Evolutionary conservation across 805 yeast genomes (phyloP).

Genomic region (Kuraishia floccosa): DNA sequence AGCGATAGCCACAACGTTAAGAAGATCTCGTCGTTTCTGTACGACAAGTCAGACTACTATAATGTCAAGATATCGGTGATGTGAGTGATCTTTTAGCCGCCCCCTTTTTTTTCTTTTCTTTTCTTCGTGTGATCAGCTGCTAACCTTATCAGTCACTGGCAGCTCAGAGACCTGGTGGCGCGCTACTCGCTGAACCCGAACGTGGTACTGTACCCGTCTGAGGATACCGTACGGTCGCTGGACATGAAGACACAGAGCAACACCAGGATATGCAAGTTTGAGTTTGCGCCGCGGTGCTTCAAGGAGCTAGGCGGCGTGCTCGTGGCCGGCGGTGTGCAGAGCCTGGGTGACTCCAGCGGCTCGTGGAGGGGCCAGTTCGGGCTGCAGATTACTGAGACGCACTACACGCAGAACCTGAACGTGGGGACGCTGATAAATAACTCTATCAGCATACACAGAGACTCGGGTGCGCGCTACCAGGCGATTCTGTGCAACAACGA

Average conservation of each 20-base stretch:
- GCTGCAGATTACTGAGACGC: slow-evolving; percentile 38
- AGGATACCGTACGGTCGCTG: slow-evolving; percentile 36
- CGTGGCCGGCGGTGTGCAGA: slow-evolving; percentile 34
- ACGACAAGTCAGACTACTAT: slow-evolving; percentile 12
- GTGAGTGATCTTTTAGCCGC: slow-evolving; percentile 12
- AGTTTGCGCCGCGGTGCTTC: slow-evolving; percentile 64
- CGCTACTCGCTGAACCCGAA: slow-evolving; percentile 28
- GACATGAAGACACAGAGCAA: slow-evolving; percentile 19
- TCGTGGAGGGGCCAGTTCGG: slow-evolving; percentile 56
- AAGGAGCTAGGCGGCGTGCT: slow-evolving; percentile 39
- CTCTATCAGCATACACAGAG: slow-evolving; percentile 47
- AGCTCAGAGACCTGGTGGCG: slow-evolving; percentile 62
- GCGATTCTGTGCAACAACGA: slow-evolving; percentile 82
- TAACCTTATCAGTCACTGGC: slow-evolving; percentile 54
- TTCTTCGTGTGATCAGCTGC: slow-evolving; percentile 1
- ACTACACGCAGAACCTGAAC: slow-evolving; percentile 35
- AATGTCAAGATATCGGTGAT: slow-evolving; percentile 21
- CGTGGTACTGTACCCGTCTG: slow-evolving; percentile 46
- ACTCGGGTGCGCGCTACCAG: slow-evolving; percentile 30
- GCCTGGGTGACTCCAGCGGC: slow-evolving; percentile 9
- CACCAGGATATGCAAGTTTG: slow-evolving; percentile 25
- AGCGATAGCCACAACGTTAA: too few species aligned
- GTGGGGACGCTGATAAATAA: slow-evolving; percentile 81
- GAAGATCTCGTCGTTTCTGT: slow-evolving; percentile 6
- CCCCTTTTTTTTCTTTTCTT: background rate